These are phyloP conservation scores for Eucalyptus grandis DNA, from an alignment of 345 rosid species.

Conservation along the genomic window DNA sequence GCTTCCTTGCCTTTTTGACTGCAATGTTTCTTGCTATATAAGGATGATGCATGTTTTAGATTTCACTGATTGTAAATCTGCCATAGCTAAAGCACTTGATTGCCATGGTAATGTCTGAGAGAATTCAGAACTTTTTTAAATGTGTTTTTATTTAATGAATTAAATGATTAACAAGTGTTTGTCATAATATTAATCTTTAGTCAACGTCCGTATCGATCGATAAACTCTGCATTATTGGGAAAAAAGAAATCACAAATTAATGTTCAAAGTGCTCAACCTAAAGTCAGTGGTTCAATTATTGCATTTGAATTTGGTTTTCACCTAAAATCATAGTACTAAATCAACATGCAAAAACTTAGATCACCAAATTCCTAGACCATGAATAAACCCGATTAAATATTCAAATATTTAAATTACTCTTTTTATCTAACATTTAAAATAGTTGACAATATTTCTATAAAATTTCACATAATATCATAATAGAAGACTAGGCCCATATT, in stretches of 20 bases:
- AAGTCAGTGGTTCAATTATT: neutral
- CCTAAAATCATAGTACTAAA: neutral
- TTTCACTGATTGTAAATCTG: neutral
- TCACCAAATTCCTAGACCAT: neutral
- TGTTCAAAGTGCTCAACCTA: neutral
- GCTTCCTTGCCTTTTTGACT: neutral
- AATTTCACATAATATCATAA: neutral
- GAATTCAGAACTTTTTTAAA: no score
- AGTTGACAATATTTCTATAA: no score
- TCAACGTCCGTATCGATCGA: neutral
- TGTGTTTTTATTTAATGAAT: neutral
- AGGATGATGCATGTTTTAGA: neutral
- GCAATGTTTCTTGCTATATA: neutral
- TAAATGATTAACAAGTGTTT: neutral
- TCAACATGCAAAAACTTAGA: neutral
- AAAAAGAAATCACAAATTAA: neutral
- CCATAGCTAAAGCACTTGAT: neutral
- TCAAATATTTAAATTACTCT: no score
- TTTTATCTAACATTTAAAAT: neutral
- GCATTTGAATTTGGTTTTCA: neutral
- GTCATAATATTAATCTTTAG: neutral
- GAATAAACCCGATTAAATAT: neutral
- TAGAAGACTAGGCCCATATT: no score
- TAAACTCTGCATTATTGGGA: neutral
- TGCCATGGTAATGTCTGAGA: neutral